Base-by-base conservation (phyloP, 257 asterid species). In the Orobanche coerulescens region DNA sequence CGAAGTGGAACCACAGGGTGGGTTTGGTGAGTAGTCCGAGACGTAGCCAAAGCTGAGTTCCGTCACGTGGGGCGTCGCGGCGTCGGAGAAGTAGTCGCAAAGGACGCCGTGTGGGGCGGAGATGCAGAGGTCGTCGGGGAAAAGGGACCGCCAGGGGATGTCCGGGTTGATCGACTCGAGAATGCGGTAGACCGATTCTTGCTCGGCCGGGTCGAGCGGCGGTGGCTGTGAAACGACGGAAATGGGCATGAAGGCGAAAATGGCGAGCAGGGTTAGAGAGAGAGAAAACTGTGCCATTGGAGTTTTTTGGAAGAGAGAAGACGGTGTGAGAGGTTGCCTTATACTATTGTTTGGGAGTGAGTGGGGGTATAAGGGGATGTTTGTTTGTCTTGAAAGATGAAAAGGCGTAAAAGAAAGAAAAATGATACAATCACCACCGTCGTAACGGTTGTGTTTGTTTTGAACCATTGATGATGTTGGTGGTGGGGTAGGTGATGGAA, bases 71-170 rank as follows among this genome's bases (percentile, higher is more conserved):
- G 85, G 76, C 5, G 75, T 55, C 1, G 44, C 24, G 71, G 43
- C 6, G 15, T 23, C 11, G 47, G 71, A 16, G 66, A 82, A 83
- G 71, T 78, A 80, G 59, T 85, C 91, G 71, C 96, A 90, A 6
- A 82, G 84, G 67, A 90, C 77, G 61, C 97, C 97, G 79, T 90
- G 97, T 0, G 97, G 96, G 15, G 91, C 85, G 49, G 95, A 70
- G 51, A 73, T 6, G 82, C 97, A 87, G n/a, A 90, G 64, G 12
- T 90, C 97, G 23, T 85, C 97, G 24, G 96, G 87, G 39, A 78
- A 90, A 8, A 83, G 75, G 0, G 81, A 49, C 14, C 96, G 83
- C 97, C 97, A 87, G 0, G 81, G 70, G 6, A 76, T 50, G 4
- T 46, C 95, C 4, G 95, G 65, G 84, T 75, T 87, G 16, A 90